These are phyloP conservation scores for Asterella californica DNA, from an alignment of 225 moss, liverwort and hornwort genomes.

Conservation along the genomic window DNA sequence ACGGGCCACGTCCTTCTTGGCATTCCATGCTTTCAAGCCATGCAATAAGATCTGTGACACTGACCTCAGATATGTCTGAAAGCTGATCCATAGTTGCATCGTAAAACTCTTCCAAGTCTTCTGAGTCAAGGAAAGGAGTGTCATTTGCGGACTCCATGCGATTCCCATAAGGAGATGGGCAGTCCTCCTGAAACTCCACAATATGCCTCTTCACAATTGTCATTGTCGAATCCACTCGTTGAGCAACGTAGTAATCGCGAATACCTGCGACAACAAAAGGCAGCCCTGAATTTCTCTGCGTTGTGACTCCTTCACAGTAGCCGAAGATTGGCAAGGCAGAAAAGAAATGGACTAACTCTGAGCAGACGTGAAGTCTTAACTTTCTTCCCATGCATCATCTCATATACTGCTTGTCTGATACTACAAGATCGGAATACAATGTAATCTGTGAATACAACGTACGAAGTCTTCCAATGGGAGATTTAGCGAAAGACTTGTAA, in stretches of 20 bases:
- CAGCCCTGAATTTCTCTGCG: background rate
- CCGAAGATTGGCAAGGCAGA: background rate
- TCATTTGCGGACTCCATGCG: slow-evolving; percentile 20
- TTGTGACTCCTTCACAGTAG: background rate
- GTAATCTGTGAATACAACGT: background rate
- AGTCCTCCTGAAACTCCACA: slow-evolving; percentile 48
- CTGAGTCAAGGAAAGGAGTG: slow-evolving; percentile 53
- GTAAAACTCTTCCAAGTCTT: slow-evolving; percentile 62
- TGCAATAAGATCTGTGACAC: background rate
- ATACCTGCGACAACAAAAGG: slow-evolving; percentile 38
- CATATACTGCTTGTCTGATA: background rate
- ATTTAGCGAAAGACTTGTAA: background rate
- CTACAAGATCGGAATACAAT: background rate
- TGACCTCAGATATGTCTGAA: slow-evolving; percentile 66
- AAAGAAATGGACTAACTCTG: background rate
- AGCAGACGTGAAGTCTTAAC: background rate
- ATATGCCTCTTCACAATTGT: slow-evolving; percentile 62
- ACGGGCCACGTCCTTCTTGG: background rate
- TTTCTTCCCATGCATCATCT: background rate
- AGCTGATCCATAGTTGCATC: slow-evolving; percentile 66
- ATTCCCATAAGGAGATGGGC: slow-evolving; percentile 30
- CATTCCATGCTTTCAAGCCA: background rate
- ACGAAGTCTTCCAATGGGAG: background rate
- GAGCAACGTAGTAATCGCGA: slow-evolving; percentile 66
- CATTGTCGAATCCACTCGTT: slow-evolving; percentile 60